Evolutionary conservation across 2,329 filamentous ascomycete species (phyloP).

Genomic region (Talaromyces pinophilus): DNA sequence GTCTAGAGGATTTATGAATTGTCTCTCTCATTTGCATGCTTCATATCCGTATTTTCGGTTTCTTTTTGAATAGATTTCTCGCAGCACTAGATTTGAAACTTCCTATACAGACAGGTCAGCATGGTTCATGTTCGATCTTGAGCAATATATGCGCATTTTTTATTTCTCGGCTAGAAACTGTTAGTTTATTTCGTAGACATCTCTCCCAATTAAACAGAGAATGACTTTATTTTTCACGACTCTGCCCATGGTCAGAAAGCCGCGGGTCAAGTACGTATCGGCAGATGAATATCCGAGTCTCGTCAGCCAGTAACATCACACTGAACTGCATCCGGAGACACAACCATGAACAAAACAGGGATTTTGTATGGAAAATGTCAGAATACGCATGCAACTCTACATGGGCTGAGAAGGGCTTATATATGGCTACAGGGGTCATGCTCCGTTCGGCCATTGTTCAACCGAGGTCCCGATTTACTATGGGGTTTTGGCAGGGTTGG

Average conservation of each 20-base stretch:
- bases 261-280: too few relatives aligned
- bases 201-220: neutral
- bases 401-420: neutral
- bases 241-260: neutral
- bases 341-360: neutral
- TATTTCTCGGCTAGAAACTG: neutral
- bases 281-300: too few relatives aligned
- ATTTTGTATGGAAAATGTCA: neutral
- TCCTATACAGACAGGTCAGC: neutral
- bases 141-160: neutral
- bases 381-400: neutral
- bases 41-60: conserved; percentile 5
- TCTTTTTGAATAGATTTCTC: neutral
- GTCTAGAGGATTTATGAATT: conserved; percentile 16
- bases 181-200: neutral
- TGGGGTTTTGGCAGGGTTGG: neutral
- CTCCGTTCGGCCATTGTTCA: conserved; percentile 6
- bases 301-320: neutral
- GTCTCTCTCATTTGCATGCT: neutral
- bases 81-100: neutral
- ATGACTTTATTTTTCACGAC: neutral
- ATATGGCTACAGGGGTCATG: neutral
- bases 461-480: conserved; percentile 11
- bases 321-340: neutral
- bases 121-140: neutral